Evolutionary conservation across 345 rosid genomes (phyloP).

Genomic region (Lepidium aucheri): DNA sequence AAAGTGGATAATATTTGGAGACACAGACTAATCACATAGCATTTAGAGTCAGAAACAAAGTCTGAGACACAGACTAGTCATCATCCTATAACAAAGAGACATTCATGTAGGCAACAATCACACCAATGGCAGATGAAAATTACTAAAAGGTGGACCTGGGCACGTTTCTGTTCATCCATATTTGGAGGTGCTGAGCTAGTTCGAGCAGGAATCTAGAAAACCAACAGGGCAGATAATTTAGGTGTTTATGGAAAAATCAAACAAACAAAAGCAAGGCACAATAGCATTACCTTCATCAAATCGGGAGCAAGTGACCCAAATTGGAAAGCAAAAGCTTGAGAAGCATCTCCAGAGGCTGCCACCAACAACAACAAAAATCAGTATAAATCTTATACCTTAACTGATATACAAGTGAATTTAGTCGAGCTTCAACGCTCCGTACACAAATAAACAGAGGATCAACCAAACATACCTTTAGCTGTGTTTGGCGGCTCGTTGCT

Average conservation of each 20-base stretch:
- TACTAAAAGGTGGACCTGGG: conserved; percentile 45
- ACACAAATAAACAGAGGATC: neutral
- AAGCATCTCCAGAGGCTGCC: conserved; percentile 47
- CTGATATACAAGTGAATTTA: neutral
- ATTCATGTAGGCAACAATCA: neutral
- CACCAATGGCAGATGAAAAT: neutral
- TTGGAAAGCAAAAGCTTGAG: conserved; percentile 63
- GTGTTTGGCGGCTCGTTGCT: conserved; percentile 29
- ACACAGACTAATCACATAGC: neutral
- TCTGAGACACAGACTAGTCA: neutral
- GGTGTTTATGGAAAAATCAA: conserved; percentile 1
- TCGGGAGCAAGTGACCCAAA: conserved; percentile 86
- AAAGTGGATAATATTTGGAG: neutral
- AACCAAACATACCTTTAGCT: conserved; percentile 44
- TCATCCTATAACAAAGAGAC: neutral
- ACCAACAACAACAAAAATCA: conserved; percentile 1
- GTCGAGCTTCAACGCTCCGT: neutral
- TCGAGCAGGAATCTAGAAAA: conserved; percentile 78
- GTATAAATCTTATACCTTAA: neutral
- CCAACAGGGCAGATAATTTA: conserved; percentile 11
- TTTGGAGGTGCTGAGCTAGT: conserved; percentile 97
- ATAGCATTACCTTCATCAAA: conserved; percentile 67
- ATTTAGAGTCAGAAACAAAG: conserved; percentile 3
- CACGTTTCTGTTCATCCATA: conserved; percentile 95
- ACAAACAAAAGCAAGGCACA: neutral